Evolutionary conservation across 441 rosid species (phyloP).

Genomic region (Capsella rubella): DNA sequence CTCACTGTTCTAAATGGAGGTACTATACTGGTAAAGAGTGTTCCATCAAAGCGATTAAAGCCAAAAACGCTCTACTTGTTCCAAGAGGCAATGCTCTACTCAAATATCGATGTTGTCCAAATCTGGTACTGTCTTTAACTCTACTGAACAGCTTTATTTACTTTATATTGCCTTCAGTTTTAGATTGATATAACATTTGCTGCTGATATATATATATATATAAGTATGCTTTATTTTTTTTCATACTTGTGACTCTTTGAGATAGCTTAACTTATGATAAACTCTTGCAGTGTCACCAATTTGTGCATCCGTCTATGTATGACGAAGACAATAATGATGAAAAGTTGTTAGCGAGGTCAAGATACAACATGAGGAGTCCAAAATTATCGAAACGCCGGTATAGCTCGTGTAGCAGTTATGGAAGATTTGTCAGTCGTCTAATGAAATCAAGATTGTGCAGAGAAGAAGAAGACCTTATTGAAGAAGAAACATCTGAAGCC

Average conservation of each 20-base stretch:
- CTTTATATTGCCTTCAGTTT: constrained; percentile 8
- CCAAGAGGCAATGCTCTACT: constrained; percentile 37
- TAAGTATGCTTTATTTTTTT: not conserved
- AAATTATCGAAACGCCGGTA: constrained; percentile 37
- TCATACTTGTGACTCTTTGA: not conserved
- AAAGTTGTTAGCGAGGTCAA: constrained; percentile 45
- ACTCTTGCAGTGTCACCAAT: constrained; percentile 50
- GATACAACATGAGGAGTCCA: constrained; percentile 48
- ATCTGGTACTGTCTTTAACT: constrained; percentile 43
- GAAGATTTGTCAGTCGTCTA: constrained; percentile 42
- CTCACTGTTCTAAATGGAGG: constrained; percentile 51
- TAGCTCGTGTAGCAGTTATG: constrained; percentile 46
- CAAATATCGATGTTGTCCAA: constrained; percentile 25
- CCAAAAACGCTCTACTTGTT: constrained; percentile 49
- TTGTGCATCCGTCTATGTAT: constrained; percentile 52
- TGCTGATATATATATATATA: not conserved
- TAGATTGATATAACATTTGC: not conserved
- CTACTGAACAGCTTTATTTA: not conserved
- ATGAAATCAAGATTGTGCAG: constrained; percentile 30
- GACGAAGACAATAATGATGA: constrained; percentile 36
- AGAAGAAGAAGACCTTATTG: constrained; percentile 24
- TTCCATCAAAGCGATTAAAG: constrained; percentile 53
- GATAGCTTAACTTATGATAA: constrained; percentile 9
- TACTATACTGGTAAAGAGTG: constrained; percentile 34
- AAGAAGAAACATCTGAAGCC: constrained; percentile 28